Base-by-base conservation (phyloP, 345 rosid species). In the Psidium friedrichsthalianum region DNA sequence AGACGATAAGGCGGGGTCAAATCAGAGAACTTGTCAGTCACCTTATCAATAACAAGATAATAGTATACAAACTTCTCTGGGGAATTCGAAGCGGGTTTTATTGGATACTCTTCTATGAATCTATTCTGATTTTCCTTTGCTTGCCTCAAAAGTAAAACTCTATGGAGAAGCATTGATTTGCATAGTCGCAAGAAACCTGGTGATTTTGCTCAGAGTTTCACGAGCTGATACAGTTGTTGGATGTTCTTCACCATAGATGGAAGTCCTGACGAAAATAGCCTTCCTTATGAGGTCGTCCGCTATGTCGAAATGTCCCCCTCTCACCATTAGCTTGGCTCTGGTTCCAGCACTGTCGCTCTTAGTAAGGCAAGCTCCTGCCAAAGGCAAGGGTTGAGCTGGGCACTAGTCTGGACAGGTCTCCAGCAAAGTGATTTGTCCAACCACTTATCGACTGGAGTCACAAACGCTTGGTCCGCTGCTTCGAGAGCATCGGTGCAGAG, bases 331-430 rank as follows among this genome's bases (percentile, higher is more conserved):
- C 90, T 97, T 97, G 83, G 99, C 95, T 88, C 99, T 88, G 36
- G 97, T 95, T 97, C 99, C 40, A 97, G 92, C 88, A 97, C 98
- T 0, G 94, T 93, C 64, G 99, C 99, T 89, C 99, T 93, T 49
- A 91, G 87, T 16, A 97, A 87, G 2, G 99, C 99, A 82, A 97
- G 92, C 78, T 97, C 99, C 93, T 96, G 94, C 99, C 99, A 97
- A 10, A 97, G 94, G 56, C 86, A 88, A 16, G 99, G 99, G 92
- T 94, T 95, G 86, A 96, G 86, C 89, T 96, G 98, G 7, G 99
- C 99, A 29, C 92, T 94, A 3, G 98, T 96, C 90, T 90, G 95
- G 84, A 94, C 87, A 0, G 99, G 98, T 88, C 96, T 91, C 98
- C 99, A 97, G 86, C 99, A 96, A 32, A 94, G 93, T 20, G 99